These are phyloP conservation scores for Pholiota microspora DNA, from an alignment of 768 basidiomycete genomes.

Conservation along the genomic window DNA sequence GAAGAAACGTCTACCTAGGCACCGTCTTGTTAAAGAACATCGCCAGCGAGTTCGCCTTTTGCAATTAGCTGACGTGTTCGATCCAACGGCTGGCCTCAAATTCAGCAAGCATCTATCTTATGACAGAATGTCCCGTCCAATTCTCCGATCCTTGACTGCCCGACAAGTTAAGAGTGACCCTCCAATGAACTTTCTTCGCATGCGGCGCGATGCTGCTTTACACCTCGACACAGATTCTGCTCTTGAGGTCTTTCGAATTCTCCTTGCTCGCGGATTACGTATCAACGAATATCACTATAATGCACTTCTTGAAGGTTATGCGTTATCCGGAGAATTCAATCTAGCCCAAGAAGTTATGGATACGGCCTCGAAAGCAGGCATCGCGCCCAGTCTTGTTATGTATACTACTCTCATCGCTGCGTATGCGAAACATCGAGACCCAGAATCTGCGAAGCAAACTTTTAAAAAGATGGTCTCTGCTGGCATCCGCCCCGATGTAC, in stretches of 20 bases:
- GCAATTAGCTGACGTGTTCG: constrained; percentile 31
- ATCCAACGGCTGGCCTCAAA: constrained; percentile 48
- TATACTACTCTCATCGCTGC: constrained; percentile 79
- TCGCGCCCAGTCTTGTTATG: constrained; percentile 62
- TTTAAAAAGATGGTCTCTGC: constrained; percentile 63
- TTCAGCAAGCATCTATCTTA: constrained; percentile 28
- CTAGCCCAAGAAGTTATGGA: constrained; percentile 56
- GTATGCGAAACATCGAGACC: constrained; percentile 58
- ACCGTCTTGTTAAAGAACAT: not conserved
- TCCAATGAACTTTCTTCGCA: constrained; percentile 57
- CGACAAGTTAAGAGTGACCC: constrained; percentile 55
- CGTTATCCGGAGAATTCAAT: constrained; percentile 53
- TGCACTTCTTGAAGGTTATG: constrained; percentile 76
- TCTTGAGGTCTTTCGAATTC: constrained; percentile 49
- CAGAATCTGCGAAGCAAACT: constrained; percentile 46
- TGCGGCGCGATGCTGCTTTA: constrained; percentile 58
- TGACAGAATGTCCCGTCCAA: constrained; percentile 25
- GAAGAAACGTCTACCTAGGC: constrained; percentile 37
- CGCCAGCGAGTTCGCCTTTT: constrained; percentile 3
- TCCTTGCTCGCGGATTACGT: constrained; percentile 67
- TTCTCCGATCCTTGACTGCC: constrained; percentile 43
- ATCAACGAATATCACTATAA: constrained; percentile 72
- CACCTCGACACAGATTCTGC: constrained; percentile 51
- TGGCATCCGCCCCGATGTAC: constrained; percentile 67
- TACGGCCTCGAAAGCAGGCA: constrained; percentile 45